Evolutionary conservation across 768 basidiomycete genomes (phyloP).

Genomic region (Chiua virens): DNA sequence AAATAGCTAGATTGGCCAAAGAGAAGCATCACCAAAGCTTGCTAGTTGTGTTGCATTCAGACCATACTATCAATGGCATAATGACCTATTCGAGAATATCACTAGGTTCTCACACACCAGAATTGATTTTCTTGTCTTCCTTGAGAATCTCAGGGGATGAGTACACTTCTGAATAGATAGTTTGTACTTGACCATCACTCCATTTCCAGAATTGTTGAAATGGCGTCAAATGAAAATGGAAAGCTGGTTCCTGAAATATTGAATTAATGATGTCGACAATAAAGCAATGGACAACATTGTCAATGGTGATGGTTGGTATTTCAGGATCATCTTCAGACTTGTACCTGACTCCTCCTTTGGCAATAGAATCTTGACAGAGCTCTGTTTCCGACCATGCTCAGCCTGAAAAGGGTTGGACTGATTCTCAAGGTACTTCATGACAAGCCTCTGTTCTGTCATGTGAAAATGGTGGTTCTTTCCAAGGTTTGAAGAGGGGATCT

Average conservation of each 20-base stretch:
- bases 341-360: background rate
- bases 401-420: background rate
- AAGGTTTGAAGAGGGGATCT: too few species aligned
- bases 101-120: conserved; percentile 5
- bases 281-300: background rate
- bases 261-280: too few species aligned
- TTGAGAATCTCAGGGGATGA: background rate
- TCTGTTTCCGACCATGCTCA: background rate
- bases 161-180: background rate
- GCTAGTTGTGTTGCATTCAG: background rate
- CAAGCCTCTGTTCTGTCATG: background rate
- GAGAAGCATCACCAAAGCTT: background rate
- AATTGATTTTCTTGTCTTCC: conserved; percentile 2
- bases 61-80: background rate
- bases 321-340: background rate
- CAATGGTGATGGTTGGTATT: background rate
- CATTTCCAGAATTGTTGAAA: conserved; percentile 24
- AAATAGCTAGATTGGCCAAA: conserved; percentile 20
- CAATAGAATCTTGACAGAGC: background rate
- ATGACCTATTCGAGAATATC: conserved; percentile 13
- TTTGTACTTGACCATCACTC: background rate
- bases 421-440: background rate
- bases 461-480: background rate
- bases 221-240: conserved; percentile 20
- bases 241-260: background rate